Base-by-base conservation (phyloP, 192 early-diverging fungal species). In the Coemansia sp. region DNA sequence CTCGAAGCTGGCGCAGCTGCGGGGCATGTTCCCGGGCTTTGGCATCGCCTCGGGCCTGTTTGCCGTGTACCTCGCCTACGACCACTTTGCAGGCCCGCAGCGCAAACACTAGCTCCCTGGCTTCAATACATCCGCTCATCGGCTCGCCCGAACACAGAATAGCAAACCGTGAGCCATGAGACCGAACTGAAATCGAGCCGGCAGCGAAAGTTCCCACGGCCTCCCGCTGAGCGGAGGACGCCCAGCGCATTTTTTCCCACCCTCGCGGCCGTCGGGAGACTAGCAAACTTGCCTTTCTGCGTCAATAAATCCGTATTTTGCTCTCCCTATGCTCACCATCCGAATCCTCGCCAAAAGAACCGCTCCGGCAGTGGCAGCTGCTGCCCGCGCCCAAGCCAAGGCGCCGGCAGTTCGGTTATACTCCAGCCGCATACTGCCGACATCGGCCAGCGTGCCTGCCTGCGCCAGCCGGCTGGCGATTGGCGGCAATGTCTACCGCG, bases 41-140 rank as follows among this genome's bases (percentile, higher is more conserved):
- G 87, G 87, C 57, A 83, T 86, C 35, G 87, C 87, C 9, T 81
- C 87, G 19, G 87, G 81, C 35, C 82, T 85, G 39, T 90, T 90
- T 57, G 78, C 84, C n/a, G 81, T 75, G 34, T 85, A 87, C 58
- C 79, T 82, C 51, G 83, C 67, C 55, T 84, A 83, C 59, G 85
- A 89, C 60, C 75, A 85, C 40, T 74, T 83, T 55, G 46, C 83
- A 47, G 60, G 52, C 50, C 40, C 63, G 20, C 64, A 64, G 41
- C 40, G 58, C 43, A 66, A 74, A 53, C 70, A 74, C 48, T 55
- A 34, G 6, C 21, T n/a, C n/a, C n/a, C n/a, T n/a, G n/a, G n/a
- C n/a, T n/a, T n/a, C n/a, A n/a, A n/a, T n/a, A n/a, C n/a, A n/a
- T n/a, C n/a, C n/a, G n/a, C n/a, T n/a, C n/a, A n/a, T n/a, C n/a